Percentiles rank a stretch among this genome's conserved stretches.
Conservation (phyloP, 2,329 filamentous ascomycete genomes). For the Mycosphaerella arachidis region DNA sequence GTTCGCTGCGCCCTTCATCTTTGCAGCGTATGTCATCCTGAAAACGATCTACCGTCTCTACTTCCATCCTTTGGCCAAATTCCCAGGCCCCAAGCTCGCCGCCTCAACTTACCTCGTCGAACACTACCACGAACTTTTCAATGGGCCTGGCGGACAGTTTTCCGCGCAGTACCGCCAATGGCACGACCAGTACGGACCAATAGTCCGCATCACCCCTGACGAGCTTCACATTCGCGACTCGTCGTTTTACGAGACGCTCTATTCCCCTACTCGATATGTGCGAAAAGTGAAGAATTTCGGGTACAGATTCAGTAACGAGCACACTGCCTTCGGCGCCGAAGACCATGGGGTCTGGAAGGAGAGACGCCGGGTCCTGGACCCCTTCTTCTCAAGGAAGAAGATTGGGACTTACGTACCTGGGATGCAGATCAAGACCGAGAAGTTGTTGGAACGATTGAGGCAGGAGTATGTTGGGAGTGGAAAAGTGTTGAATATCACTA, state of each 20-base stretch:
- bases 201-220: constrained; percentile 15
- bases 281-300: constrained; percentile 1
- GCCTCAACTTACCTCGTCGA: constrained; percentile 27
- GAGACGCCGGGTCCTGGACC: constrained; percentile 5
- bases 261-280: not conserved
- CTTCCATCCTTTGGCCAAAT: constrained; percentile 33
- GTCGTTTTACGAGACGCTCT: constrained; percentile 8
- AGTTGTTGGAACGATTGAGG: not conserved
- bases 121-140: constrained; percentile 10
- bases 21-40: not conserved
- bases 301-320: constrained; percentile 1
- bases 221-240: constrained; percentile 12
- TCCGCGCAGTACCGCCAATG: not conserved
- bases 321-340: constrained; percentile 6
- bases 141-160: constrained; percentile 4
- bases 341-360: constrained; percentile 9
- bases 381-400: constrained; percentile 12
- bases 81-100: constrained; percentile 34
- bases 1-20: not conserved
- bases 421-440: not conserved
- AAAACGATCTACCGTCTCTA: constrained; percentile 26
- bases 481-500: constrained; percentile 4
- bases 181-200: constrained; percentile 11
- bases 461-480: constrained; percentile 5
- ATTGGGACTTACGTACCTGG: not conserved